Evolutionary conservation across 2,329 filamentous ascomycete species (phyloP), one percentile per base, ranked within the genome.

Genomic region (Alternaria sp.): DNA sequence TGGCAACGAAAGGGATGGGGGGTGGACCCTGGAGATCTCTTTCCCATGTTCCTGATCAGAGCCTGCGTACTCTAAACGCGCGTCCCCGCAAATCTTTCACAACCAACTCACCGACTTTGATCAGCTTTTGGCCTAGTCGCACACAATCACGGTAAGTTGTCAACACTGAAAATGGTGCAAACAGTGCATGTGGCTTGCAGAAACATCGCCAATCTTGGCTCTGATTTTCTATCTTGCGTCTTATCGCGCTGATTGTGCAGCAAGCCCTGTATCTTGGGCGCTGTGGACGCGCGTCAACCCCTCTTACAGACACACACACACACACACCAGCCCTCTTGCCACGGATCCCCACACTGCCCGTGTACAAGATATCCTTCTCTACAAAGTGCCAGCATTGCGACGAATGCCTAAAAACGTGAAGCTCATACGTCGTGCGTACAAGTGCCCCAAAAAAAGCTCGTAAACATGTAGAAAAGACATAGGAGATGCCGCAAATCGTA

Each of bases 401-500:
- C 26, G 49, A 62, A 54, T 54, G 53, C 54, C 60, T 49, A 39
- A 56, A 56, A 54, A 52, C 59, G 57, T 66, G 51, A 60, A 63
- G 36, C 49, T 62, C 63, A 53, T 66, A 65, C 60, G 50, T 63
- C 62, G 48, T 66, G 60, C 65, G 42, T 58, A 57, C 41, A 60
- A 42, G 51, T 42, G 51, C 48, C 45, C 51, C 17, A 1, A 17
- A 51, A 60, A 58, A 61, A 65, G 69, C 65, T 67, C 71, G 58
- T 75, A 56, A 51, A 71, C 62, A 72, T 68, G 64, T 29, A 45
- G 57, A 52, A 56, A 56, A 50, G 51, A 75, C 72, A 74, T 68
- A 74, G 49, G 71, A 71, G 44, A 61, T 63, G 49, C 63, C 63
- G 60, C 60, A 51, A 54, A 60, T 67, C 67, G 63, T 71, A 23